A percentile compares a stretch with the other conserved stretches of the same genome.
Evolutionary conservation across 495 filamentous ascomycete species (phyloP).

Genomic region (Podospora sp.): DNA sequence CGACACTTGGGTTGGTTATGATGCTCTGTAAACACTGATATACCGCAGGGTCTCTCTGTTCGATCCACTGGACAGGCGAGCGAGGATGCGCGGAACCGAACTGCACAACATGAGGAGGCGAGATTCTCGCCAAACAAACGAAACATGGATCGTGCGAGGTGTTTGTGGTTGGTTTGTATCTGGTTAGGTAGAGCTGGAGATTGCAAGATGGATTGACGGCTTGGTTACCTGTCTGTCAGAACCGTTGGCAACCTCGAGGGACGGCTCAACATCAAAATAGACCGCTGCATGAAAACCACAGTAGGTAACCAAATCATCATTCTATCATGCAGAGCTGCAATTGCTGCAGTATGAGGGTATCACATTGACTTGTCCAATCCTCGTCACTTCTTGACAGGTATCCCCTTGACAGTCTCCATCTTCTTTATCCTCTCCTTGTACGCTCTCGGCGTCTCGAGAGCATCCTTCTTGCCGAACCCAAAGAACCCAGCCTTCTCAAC

Average conservation of each 20-base stretch:
- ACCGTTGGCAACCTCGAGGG: not conserved
- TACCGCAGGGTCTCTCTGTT: not conserved
- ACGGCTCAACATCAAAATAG: not conserved
- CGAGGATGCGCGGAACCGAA: not conserved
- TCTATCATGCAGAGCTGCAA: constrained; percentile 11
- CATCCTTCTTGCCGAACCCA: constrained; percentile 45
- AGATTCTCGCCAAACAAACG: constrained; percentile 9
- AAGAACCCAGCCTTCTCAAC: constrained; percentile 26
- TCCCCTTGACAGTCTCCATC: constrained; percentile 33
- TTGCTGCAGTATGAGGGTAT: constrained; percentile 10
- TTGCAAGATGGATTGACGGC: not conserved
- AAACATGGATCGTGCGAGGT: constrained; percentile 14
- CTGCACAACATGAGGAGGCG: not conserved
- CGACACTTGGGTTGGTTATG: not conserved
- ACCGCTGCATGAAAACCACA: not conserved
- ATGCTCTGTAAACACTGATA: not conserved
- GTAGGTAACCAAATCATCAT: not conserved
- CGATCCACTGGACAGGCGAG: constrained; percentile 1
- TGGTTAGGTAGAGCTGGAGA: not conserved
- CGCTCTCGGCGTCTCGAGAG: constrained; percentile 78
- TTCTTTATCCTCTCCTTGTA: constrained; percentile 72
- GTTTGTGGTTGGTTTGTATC: not conserved
- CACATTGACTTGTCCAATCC: constrained; percentile 25
- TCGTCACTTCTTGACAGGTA: not conserved
- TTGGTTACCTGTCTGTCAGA: not conserved